Conservation (phyloP, 805 yeast genomes). For the Pichia scutulata region DNA sequence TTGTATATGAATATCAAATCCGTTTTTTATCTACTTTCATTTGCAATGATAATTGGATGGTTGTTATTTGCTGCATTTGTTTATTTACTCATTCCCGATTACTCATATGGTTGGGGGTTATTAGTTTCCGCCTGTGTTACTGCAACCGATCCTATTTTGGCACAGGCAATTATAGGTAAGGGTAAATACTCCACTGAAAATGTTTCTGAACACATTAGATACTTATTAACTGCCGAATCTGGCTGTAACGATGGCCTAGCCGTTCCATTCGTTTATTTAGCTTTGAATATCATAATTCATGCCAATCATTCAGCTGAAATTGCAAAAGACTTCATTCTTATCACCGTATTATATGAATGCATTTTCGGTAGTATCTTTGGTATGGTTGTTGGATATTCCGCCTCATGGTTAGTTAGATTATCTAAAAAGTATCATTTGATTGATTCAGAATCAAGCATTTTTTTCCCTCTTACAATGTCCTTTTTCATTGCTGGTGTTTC, state of each 20-base stretch:
- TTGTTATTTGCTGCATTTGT: slow-evolving; percentile 51
- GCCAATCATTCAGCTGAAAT: slow-evolving; percentile 40
- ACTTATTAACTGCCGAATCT: slow-evolving; percentile 59
- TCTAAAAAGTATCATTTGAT: slow-evolving; percentile 44
- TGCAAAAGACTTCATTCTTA: slow-evolving; percentile 51
- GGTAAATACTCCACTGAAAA: slow-evolving; percentile 54
- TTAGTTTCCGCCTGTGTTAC: slow-evolving; percentile 64
- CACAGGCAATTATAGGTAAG: slow-evolving; percentile 63
- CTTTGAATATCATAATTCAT: slow-evolving; percentile 46
- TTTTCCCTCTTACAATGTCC: slow-evolving; percentile 42
- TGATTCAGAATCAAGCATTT: slow-evolving; percentile 51
- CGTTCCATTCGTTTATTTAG: slow-evolving; percentile 56
- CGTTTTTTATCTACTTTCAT: slow-evolving; percentile 49
- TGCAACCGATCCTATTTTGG: slow-evolving; percentile 68
- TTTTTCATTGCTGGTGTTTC: slow-evolving; percentile 52
- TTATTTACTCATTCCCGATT: slow-evolving; percentile 51
- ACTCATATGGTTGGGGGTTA: slow-evolving; percentile 46
- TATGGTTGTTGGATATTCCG: slow-evolving; percentile 39
- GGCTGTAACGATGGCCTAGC: slow-evolving; percentile 71
- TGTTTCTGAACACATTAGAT: slow-evolving; percentile 50
- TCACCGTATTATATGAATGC: slow-evolving; percentile 55
- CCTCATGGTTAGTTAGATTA: slow-evolving; percentile 40
- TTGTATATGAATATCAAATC: slow-evolving; percentile 43
- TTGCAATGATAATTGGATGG: slow-evolving; percentile 68
- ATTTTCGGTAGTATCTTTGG: slow-evolving; percentile 48